phyloP scores from a whole-genome alignment of 306 rosid species.

The Vigna nakashimae region DNA sequence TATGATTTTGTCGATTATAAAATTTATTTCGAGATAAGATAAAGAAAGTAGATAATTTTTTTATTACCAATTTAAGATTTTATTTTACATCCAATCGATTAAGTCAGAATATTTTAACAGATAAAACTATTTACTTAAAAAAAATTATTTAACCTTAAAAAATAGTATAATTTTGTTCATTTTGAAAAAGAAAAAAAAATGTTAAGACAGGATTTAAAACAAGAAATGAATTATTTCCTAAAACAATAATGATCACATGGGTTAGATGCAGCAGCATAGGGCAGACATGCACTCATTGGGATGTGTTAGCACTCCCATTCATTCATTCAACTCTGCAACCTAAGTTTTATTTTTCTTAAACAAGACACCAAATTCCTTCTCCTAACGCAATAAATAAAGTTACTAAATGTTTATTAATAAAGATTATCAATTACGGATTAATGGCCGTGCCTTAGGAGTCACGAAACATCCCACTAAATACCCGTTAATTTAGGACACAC shows the following conservation, averaged over 20 bases:
- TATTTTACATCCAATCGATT: too few species aligned
- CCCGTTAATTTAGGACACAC: constrained; percentile 4
- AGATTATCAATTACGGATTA: constrained; percentile 34
- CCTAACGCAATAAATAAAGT: constrained; percentile 38
- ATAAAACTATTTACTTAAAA: too few species aligned
- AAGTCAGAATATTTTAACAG: too few species aligned
- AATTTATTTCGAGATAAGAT: too few species aligned
- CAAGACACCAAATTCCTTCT: not conserved
- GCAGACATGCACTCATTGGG: not conserved
- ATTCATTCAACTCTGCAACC: too few species aligned
- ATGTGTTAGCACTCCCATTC: not conserved
- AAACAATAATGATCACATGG: constrained; percentile 9
- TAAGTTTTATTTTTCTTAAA: not conserved
- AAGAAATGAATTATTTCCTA: not conserved
- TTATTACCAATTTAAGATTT: too few species aligned
- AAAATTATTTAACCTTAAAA: too few species aligned
- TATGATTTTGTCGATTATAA: too few species aligned
- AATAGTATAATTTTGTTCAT: too few species aligned
- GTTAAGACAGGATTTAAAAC: too few species aligned
- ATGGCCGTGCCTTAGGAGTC: constrained; percentile 38
- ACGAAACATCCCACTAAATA: constrained; percentile 27
- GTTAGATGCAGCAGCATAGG: not conserved
- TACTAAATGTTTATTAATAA: not conserved
- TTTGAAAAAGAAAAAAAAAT: too few species aligned
- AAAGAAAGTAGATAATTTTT: too few species aligned